Evolutionary conservation across 371 early-diverging fungal genomes (phyloP).

Genomic region (Saksenaea vasiformis): DNA sequence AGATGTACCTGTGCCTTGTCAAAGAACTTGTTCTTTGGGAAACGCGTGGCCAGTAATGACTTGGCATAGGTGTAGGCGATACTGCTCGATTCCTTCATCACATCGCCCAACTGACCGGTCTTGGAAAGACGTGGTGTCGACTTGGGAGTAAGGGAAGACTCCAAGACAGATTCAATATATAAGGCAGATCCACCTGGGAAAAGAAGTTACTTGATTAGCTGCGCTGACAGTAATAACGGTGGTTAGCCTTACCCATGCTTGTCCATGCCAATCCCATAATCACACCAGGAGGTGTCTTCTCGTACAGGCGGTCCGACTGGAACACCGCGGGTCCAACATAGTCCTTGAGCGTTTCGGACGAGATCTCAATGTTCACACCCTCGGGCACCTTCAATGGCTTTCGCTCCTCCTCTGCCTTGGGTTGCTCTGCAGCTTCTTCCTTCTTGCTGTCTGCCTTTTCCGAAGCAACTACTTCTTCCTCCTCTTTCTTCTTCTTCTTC

Average conservation of each 20-base stretch:
- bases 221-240: neutral
- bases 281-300: conserved; percentile 88
- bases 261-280: conserved; percentile 98
- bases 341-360: conserved; percentile 75
- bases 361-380: conserved; percentile 61
- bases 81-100: conserved; percentile 97
- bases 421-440: conserved; percentile 8
- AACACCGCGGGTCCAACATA: conserved; percentile 93
- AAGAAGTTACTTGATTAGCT: neutral
- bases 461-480: conserved; percentile 11
- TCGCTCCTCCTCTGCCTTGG: conserved; percentile 24
- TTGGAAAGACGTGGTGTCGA: conserved; percentile 70
- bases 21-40: conserved; percentile 90
- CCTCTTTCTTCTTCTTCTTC: neutral
- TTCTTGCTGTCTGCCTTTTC: conserved; percentile 14
- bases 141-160: conserved; percentile 66
- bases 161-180: conserved; percentile 94
- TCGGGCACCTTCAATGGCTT: conserved; percentile 57
- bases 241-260: conserved; percentile 71
- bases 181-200: conserved; percentile 84
- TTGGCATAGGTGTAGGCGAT: conserved; percentile 95
- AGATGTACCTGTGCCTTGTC: conserved; percentile 87
- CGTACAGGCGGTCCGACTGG: conserved; percentile 89
- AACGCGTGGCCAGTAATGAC: conserved; percentile 68
- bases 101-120: conserved; percentile 97